Evolutionary conservation across 2,329 filamentous ascomycete genomes (phyloP).

Genomic region (Didymella arachidicola): DNA sequence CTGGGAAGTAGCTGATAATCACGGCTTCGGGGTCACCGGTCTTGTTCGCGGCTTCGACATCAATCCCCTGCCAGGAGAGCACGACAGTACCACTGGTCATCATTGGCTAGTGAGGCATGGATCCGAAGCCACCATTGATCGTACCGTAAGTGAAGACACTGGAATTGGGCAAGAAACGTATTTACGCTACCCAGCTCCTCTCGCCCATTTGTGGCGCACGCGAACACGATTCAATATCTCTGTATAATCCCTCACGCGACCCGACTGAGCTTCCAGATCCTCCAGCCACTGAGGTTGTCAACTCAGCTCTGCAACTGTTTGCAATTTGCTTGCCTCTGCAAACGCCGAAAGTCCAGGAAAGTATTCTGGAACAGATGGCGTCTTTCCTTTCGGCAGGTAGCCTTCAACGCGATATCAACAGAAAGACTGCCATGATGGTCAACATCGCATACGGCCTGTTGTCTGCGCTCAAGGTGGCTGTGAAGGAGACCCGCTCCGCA

Average conservation of each 20-base stretch:
- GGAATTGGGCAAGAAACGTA: background rate
- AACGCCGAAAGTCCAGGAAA: conserved; percentile 91
- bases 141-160: conserved; percentile 44
- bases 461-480: conserved; percentile 81
- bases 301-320: conserved; percentile 92
- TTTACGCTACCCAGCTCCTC: conserved; percentile 46
- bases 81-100: conserved; percentile 51
- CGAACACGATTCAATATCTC: conserved; percentile 85
- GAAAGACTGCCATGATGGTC: conserved; percentile 88
- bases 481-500: conserved; percentile 77
- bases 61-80: conserved; percentile 70
- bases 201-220: conserved; percentile 79
- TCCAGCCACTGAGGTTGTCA: conserved; percentile 90
- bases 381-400: conserved; percentile 84
- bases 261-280: conserved; percentile 70
- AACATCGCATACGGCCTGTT: conserved; percentile 86
- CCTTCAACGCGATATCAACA: conserved; percentile 83
- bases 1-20: conserved; percentile 95
- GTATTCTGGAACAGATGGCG: conserved; percentile 90
- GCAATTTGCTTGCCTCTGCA: conserved; percentile 90
- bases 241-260: conserved; percentile 69
- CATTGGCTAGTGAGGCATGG: conserved; percentile 64
- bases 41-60: conserved; percentile 80
- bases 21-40: conserved; percentile 90
- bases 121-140: conserved; percentile 70